phyloP scores from a whole-genome alignment of 2,329 filamentous ascomycete genomes.

The Cercospora beticola region DNA sequence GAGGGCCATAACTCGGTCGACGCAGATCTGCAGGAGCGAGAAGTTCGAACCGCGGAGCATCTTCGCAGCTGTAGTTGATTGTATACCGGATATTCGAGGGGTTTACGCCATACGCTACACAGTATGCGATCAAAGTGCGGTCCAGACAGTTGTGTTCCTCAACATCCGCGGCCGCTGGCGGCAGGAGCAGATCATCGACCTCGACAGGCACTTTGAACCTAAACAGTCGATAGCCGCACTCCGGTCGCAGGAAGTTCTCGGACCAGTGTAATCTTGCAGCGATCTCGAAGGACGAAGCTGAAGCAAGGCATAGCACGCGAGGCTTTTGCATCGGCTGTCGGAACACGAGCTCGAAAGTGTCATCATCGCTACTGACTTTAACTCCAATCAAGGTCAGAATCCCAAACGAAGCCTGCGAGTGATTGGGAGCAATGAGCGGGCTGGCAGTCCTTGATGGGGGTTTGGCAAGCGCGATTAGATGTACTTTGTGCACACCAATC shows the following conservation, averaged over 20 bases:
- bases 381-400: slow-evolving; percentile 62
- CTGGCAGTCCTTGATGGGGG: slow-evolving; percentile 49
- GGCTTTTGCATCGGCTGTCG: slow-evolving; percentile 55
- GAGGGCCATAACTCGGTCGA: slow-evolving; percentile 55
- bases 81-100: slow-evolving; percentile 66
- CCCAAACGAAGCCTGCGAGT: slow-evolving; percentile 58
- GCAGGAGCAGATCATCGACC: slow-evolving; percentile 53
- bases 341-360: slow-evolving; percentile 66
- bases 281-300: slow-evolving; percentile 63
- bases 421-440: slow-evolving; percentile 52
- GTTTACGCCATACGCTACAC: slow-evolving; percentile 66
- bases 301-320: slow-evolving; percentile 61
- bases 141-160: slow-evolving; percentile 64
- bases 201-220: slow-evolving; percentile 60
- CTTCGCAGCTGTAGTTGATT: slow-evolving; percentile 62
- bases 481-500: slow-evolving; percentile 67
- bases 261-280: slow-evolving; percentile 61
- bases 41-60: slow-evolving; percentile 66
- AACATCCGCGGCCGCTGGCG: slow-evolving; percentile 51
- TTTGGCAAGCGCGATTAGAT: slow-evolving; percentile 10
- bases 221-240: slow-evolving; percentile 65
- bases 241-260: slow-evolving; percentile 63
- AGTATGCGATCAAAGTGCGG: slow-evolving; percentile 67
- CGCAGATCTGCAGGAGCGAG: slow-evolving; percentile 56
- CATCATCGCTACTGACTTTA: slow-evolving; percentile 61